Percentiles rank a stretch among this genome's conserved stretches.
Evolutionary conservation across 1,139 yeast species (phyloP).

Genomic region (Blastobotrys arbuscula): DNA sequence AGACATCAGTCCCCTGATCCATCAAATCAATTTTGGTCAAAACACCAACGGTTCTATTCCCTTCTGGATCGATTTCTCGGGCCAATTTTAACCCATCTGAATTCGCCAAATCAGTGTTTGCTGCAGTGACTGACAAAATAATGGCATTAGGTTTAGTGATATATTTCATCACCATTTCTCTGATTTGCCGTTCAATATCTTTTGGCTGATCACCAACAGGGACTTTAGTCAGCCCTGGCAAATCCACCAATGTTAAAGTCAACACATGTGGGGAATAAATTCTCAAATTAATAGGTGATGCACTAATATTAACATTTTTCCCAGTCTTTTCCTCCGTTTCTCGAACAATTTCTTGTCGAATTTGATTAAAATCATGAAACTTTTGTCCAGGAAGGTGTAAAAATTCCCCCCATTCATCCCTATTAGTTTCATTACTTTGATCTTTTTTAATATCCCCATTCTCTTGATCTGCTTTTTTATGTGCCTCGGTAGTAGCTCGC

Average conservation of each 20-base stretch:
- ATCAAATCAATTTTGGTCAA: constrained; percentile 93
- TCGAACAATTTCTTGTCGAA: constrained; percentile 81
- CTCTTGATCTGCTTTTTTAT: constrained; percentile 11
- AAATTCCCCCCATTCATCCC: constrained; percentile 98
- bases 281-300: constrained; percentile 88
- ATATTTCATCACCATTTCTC: constrained; percentile 90
- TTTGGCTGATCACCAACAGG: constrained; percentile 99
- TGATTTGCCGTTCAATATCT: constrained; percentile 91
- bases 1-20: constrained; percentile 99
- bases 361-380: constrained; percentile 84
- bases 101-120: constrained; percentile 95
- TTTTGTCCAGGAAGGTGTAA: constrained; percentile 87
- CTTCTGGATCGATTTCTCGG: constrained; percentile 97
- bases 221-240: constrained; percentile 96
- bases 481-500: constrained; percentile 35
- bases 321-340: constrained; percentile 97
- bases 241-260: constrained; percentile 90
- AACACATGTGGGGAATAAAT: constrained; percentile 94
- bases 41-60: constrained; percentile 93
- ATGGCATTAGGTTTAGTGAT: constrained; percentile 96
- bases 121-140: constrained; percentile 91
- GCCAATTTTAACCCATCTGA: constrained; percentile 96
- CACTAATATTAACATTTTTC: constrained; percentile 82
- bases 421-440: constrained; percentile 55
- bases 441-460: constrained; percentile 14